Conservation (phyloP, 225 moss, liverwort and hornwort genomes). For the Sphagnum contortum region DNA sequence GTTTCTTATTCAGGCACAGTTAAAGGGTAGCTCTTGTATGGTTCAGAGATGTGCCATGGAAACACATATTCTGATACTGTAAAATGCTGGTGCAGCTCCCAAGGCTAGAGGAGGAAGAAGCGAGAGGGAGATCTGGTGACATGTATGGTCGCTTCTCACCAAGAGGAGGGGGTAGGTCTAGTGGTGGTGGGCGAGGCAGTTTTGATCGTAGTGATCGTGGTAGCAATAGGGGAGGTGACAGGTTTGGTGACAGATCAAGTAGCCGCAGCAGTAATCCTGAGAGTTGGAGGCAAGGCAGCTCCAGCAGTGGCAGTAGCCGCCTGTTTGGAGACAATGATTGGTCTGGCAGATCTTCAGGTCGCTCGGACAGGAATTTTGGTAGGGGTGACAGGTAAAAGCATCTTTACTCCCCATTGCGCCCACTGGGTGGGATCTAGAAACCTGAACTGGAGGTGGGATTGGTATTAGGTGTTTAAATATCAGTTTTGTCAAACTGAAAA, state of each 20-base stretch:
- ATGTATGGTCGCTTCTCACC: constrained; percentile 69
- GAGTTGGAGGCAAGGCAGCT: constrained; percentile 11
- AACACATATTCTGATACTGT: too few species aligned
- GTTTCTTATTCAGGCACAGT: too few species aligned
- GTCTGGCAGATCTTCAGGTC: constrained; percentile 8
- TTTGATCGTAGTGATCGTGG: constrained; percentile 20
- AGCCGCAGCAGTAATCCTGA: constrained; percentile 18
- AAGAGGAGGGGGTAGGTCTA: constrained; percentile 8
- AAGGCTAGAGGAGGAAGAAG: constrained; percentile 46
- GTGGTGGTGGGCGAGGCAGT: constrained; percentile 43
- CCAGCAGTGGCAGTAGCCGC: constrained; percentile 4
- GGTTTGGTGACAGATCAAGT: constrained; percentile 21
- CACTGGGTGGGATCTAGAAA: neutral
- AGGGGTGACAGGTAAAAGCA: too few species aligned
- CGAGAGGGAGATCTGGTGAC: constrained; percentile 36
- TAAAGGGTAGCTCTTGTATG: too few species aligned
- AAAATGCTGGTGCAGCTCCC: constrained; percentile 37
- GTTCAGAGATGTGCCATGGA: too few species aligned
- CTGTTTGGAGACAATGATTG: constrained; percentile 11
- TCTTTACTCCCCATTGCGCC: neutral
- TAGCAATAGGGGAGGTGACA: constrained; percentile 6
- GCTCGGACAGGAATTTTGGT: constrained; percentile 16
- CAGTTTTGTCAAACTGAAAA: too few species aligned
- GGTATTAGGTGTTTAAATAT: neutral
- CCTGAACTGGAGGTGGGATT: neutral